phyloP scores from a whole-genome alignment of 768 basidiomycete genomes.

The Cyclocybe aegerita region DNA sequence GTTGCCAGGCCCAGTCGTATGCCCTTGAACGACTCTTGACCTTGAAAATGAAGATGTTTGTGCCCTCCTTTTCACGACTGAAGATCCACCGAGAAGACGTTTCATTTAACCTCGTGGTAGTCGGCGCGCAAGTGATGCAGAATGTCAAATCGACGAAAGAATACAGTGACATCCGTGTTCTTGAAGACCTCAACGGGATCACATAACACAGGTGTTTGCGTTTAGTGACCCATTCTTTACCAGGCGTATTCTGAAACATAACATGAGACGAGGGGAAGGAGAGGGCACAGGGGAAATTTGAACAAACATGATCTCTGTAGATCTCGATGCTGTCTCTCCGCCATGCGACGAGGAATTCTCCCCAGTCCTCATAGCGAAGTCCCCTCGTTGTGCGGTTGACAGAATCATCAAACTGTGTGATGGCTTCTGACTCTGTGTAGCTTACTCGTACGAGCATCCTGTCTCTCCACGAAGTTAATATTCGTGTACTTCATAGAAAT shows the following conservation, averaged over 20 bases:
- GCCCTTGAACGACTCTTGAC: constrained; percentile 73
- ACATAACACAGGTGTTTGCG: constrained; percentile 80
- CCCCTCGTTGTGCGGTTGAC: constrained; percentile 63
- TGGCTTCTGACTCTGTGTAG: constrained; percentile 53
- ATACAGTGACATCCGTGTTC: constrained; percentile 79
- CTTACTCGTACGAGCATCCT: constrained; percentile 85
- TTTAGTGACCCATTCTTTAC: constrained; percentile 64
- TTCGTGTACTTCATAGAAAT: constrained; percentile 1
- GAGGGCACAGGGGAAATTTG: background rate
- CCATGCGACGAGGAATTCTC: constrained; percentile 88
- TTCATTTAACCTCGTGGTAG: constrained; percentile 35
- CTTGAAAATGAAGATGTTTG: constrained; percentile 88
- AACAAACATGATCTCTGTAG: constrained; percentile 79
- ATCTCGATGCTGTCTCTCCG: constrained; percentile 75
- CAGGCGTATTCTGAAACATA: constrained; percentile 50
- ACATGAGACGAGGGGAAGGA: constrained; percentile 9
- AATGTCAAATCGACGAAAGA: constrained; percentile 87
- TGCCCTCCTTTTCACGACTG: constrained; percentile 57
- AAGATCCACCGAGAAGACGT: constrained; percentile 49
- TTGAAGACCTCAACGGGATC: constrained; percentile 64
- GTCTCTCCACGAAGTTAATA: constrained; percentile 49
- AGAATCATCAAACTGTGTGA: constrained; percentile 64
- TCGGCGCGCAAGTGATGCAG: constrained; percentile 67
- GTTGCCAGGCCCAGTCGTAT: constrained; percentile 86
- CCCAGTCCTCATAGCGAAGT: constrained; percentile 65